These are phyloP conservation scores for Amaranthus cruentus DNA, from an alignment of 148 eudicot genomes.

Conservation along the genomic window DNA sequence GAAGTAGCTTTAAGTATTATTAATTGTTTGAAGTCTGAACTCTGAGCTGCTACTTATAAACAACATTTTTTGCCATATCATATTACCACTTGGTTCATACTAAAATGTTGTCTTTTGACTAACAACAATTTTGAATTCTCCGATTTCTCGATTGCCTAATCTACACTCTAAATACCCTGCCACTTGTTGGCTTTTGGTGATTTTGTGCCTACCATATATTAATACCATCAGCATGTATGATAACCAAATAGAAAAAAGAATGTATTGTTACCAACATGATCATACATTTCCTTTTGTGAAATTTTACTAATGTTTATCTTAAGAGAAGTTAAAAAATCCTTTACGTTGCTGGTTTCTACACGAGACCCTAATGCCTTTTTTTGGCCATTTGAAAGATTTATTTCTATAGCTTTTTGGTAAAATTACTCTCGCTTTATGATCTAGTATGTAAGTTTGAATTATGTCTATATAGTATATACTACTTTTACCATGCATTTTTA, in stretches of 20 bases:
- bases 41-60: background rate
- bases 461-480: background rate
- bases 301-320: background rate
- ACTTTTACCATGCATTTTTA: background rate
- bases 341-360: background rate
- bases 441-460: background rate
- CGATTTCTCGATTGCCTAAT: too few relatives aligned
- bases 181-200: too few relatives aligned
- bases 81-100: background rate
- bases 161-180: too few relatives aligned
- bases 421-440: background rate
- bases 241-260: too few relatives aligned
- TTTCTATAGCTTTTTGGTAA: background rate
- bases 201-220: too few relatives aligned
- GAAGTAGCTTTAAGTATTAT: background rate
- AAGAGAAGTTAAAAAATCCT: background rate
- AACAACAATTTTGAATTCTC: too few relatives aligned
- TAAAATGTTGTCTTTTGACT: too few relatives aligned
- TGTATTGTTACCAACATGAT: too few relatives aligned
- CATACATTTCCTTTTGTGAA: too few relatives aligned
- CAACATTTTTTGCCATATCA: background rate
- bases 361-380: too few relatives aligned
- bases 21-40: too few relatives aligned
- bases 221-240: too few relatives aligned
- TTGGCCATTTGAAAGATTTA: background rate